Base-by-base conservation (phyloP, 306 rosid species). In the Dalbergia cochinchinensis region DNA sequence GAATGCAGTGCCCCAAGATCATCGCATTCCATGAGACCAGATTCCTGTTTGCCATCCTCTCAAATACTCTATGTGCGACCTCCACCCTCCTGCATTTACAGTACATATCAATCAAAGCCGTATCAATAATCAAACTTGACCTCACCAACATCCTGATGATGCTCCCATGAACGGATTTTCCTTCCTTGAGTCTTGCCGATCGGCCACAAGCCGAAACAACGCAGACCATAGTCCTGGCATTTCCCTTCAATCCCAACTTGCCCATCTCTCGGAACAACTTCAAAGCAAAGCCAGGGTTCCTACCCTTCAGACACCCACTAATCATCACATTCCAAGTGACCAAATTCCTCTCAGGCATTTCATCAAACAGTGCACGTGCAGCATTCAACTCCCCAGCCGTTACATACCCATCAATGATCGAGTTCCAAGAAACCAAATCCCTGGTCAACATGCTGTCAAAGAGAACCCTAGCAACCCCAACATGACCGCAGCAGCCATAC, bases 61-160 rank as follows among this genome's bases (percentile, higher is more conserved):
- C 88, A 60, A 88, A 93, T 64, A 90, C 86, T 67, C 44, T 59
- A 48, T 33, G 10, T 1, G 91, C 94, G 19, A 41, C 68, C 16
- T 81, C 82, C 58, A 90, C 92, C 81, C 82, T 87, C 34, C 80
- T 73, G 69, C 94, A 90, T 79, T 88, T 87, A 66, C 93, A 54
- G 73, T 93, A 93, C 98, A 93, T 91, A 73, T 88, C 89, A 9
- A 91, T 68, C 80, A 93, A 83, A 22, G 97, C 91, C 1, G 97
- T 90, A 31, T 80, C 84, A 39, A 91, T 65, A 69, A 87, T 63
- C 78, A 91, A 42, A 18, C 69, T 83, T 2, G 84, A 82, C 74
- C 71, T 79, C 54, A 18, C 1, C 0, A 73, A 71, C 61, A 77
- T 60, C 84, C 89, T 86, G 50, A 86, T 59, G 10, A 85, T 37